A percentile compares a stretch with the other conserved stretches of the same genome.
These are phyloP conservation scores for Pythium grandisporangium DNA, from an alignment of 352 stramenopile species.

Conservation along the genomic window DNA sequence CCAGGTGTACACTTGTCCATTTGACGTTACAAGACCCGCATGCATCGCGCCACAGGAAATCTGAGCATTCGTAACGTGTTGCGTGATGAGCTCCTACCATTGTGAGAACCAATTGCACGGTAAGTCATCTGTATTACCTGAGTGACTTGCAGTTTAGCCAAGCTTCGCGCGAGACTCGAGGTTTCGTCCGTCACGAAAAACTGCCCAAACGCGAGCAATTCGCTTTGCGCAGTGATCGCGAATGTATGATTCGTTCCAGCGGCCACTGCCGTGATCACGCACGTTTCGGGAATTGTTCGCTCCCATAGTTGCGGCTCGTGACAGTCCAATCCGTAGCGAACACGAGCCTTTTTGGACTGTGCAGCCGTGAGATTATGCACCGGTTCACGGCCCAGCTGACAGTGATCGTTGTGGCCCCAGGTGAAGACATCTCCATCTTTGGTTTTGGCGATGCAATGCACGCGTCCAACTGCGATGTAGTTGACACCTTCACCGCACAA, in stretches of 20 bases:
- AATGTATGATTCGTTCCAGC: constrained; percentile 74
- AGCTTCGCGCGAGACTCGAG: constrained; percentile 39
- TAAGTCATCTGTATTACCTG: too few relatives aligned
- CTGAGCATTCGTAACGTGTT: too few relatives aligned
- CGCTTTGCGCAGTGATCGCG: constrained; percentile 30
- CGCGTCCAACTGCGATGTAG: constrained; percentile 60
- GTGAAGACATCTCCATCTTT: constrained; percentile 80
- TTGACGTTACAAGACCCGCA: constrained; percentile 59
- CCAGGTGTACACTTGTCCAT: constrained; percentile 73
- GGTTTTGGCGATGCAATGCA: constrained; percentile 65
- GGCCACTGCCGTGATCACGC: constrained; percentile 37
- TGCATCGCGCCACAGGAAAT: constrained; percentile 77
- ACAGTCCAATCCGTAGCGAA: constrained; percentile 51
- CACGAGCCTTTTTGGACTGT: constrained; percentile 39
- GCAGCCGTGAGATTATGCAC: constrained; percentile 44
- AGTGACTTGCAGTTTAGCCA: constrained; percentile 44
- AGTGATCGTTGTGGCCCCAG: constrained; percentile 81
- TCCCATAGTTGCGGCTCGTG: constrained; percentile 60
- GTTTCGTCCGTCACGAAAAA: constrained; percentile 53
- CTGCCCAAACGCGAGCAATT: constrained; percentile 59
- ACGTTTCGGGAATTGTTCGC: constrained; percentile 46
- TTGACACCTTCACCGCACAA: constrained; percentile 65
- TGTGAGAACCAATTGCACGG: neutral
- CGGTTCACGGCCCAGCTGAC: constrained; percentile 59
- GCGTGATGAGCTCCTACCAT: neutral